phyloP scores from a whole-genome alignment of 2,329 filamentous ascomycete species.

The Rhinocladiella similis region DNA sequence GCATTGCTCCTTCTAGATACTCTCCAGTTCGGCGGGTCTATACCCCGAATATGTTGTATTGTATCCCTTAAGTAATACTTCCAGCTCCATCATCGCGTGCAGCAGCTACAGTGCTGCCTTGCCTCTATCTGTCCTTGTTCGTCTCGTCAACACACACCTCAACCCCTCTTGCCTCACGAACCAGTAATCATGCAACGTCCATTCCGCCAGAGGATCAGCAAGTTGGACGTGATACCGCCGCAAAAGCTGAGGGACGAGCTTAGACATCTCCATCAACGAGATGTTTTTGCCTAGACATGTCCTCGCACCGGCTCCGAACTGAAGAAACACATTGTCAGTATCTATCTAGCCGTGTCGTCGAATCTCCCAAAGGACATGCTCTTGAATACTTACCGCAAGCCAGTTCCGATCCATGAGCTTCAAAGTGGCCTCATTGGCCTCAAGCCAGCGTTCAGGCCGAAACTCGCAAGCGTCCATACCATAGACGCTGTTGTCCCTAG shows the following conservation, averaged over 20 bases:
- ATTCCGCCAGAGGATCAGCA: slow-evolving; percentile 23
- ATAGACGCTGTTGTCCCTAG: slow-evolving; percentile 27
- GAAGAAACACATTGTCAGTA: background rate
- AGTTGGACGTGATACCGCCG: slow-evolving; percentile 23
- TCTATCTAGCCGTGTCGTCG: too few relatives aligned
- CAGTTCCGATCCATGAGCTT: slow-evolving; percentile 34
- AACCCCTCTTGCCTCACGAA: slow-evolving; percentile 43
- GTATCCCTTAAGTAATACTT: too few relatives aligned
- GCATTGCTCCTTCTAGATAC: too few relatives aligned
- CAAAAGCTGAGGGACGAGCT: slow-evolving; percentile 30
- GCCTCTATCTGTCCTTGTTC: background rate
- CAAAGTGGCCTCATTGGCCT: slow-evolving; percentile 29
- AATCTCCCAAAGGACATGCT: too few relatives aligned
- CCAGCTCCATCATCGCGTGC: too few relatives aligned
- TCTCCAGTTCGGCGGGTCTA: too few relatives aligned
- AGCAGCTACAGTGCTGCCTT: too few relatives aligned
- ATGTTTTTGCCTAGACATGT: slow-evolving; percentile 39
- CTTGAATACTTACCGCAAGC: slow-evolving; percentile 28
- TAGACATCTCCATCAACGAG: slow-evolving; percentile 31
- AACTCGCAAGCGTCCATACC: slow-evolving; percentile 26
- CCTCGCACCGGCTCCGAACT: slow-evolving; percentile 53
- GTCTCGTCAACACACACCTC: slow-evolving; percentile 9
- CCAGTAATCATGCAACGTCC: slow-evolving; percentile 43
- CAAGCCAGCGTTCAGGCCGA: slow-evolving; percentile 38
- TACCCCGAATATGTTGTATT: too few relatives aligned